Conservation (phyloP, 2,329 filamentous ascomycete species). For the Magnaporthiopsis incrustans region DNA sequence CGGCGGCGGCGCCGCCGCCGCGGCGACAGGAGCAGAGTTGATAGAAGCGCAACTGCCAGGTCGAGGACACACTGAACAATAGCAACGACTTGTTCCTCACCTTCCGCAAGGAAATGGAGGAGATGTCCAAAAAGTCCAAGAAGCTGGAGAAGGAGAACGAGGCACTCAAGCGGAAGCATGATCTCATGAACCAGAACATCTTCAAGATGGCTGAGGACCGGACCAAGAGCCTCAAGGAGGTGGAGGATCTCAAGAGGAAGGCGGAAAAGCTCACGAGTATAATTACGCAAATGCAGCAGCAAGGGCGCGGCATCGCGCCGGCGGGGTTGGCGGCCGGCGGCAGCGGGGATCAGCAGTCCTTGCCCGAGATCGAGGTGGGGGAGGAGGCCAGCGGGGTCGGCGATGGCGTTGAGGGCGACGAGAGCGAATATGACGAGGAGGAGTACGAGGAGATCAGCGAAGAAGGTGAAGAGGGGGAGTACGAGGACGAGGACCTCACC, state of each 20-base stretch:
- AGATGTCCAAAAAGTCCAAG: conserved; percentile 99
- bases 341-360: conserved; percentile 47
- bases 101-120: conserved; percentile 98
- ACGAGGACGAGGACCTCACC: conserved; percentile 12
- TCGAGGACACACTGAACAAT: conserved; percentile 97
- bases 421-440: conserved; percentile 58
- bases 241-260: conserved; percentile 75
- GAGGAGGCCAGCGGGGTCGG: conserved; percentile 41
- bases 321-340: conserved; percentile 45
- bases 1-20: no score
- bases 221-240: conserved; percentile 62
- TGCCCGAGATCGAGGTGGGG: conserved; percentile 27
- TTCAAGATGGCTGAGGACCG: conserved; percentile 96
- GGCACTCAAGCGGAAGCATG: conserved; percentile 82
- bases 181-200: conserved; percentile 89
- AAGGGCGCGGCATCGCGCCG: conserved; percentile 70
- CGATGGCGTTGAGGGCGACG: conserved; percentile 49
- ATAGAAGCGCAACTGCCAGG: conserved; percentile 49
- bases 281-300: conserved; percentile 92
- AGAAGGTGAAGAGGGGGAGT: conserved; percentile 20
- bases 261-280: conserved; percentile 89
- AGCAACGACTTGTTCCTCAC: conserved; percentile 96
- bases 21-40: conserved; percentile 15
- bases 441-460: conserved; percentile 43
- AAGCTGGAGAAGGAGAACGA: conserved; percentile 95